Conservation (phyloP, 2,329 filamentous ascomycete species). For the Nigrospora oryzae region DNA sequence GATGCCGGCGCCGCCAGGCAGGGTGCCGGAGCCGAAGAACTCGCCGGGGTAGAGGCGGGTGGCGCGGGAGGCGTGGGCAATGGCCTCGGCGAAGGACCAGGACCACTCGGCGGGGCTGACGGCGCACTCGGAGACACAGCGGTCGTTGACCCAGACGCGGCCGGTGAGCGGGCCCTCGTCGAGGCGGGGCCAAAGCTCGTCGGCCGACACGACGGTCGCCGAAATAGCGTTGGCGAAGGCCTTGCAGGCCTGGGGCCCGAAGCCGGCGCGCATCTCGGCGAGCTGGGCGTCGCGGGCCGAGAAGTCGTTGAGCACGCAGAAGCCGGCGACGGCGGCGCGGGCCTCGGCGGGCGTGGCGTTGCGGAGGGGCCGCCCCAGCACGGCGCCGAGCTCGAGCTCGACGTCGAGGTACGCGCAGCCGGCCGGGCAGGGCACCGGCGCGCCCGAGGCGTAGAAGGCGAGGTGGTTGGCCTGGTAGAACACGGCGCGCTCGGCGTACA, state of each 20-base stretch:
- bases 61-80: constrained; percentile 12
- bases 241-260: constrained; percentile 17
- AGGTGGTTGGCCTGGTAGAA: constrained; percentile 19
- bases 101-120: constrained; percentile 10
- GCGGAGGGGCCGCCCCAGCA: constrained; percentile 12
- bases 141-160: constrained; percentile 12
- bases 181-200: constrained; percentile 11
- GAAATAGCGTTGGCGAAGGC: constrained; percentile 17
- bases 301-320: constrained; percentile 18
- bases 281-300: constrained; percentile 14
- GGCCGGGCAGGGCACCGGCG: constrained; percentile 9
- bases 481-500: constrained; percentile 15
- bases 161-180: constrained; percentile 7
- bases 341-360: constrained; percentile 15
- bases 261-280: constrained; percentile 15
- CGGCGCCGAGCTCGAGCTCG: constrained; percentile 16
- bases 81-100: constrained; percentile 14
- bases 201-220: constrained; percentile 12
- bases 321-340: constrained; percentile 13
- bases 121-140: constrained; percentile 9
- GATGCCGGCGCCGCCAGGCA: constrained; percentile 14
- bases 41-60: constrained; percentile 16
- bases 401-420: constrained; percentile 16
- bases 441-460: constrained; percentile 14
- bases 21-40: constrained; percentile 17